These are phyloP conservation scores for Leucogyrophana mollusca DNA, from an alignment of 768 basidiomycete species.

Conservation along the genomic window DNA sequence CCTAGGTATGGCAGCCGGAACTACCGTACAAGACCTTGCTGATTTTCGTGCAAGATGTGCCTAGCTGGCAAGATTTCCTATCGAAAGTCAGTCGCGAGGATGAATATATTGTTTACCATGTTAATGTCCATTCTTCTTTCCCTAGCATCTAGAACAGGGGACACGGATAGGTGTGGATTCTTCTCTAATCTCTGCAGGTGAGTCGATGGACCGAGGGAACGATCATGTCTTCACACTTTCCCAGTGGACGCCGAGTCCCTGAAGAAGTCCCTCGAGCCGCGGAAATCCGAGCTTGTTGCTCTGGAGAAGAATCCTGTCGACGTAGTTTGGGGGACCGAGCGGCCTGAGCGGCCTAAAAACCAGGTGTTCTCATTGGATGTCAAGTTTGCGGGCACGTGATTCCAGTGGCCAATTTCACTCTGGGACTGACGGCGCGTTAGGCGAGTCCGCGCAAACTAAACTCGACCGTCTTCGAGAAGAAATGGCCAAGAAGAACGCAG, in stretches of 20 bases:
- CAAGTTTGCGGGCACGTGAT: conserved; percentile 63
- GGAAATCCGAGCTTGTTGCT: conserved; percentile 63
- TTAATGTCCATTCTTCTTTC: neutral
- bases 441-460: conserved; percentile 66
- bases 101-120: no score
- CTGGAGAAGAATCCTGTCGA: conserved; percentile 77
- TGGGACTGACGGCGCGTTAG: conserved; percentile 26
- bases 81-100: conserved; percentile 47
- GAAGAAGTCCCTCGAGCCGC: conserved; percentile 49
- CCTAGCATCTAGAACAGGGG: conserved; percentile 58
- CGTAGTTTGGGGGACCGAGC: conserved; percentile 64
- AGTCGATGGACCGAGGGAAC: no score
- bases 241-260: conserved; percentile 68
- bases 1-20: conserved; percentile 50
- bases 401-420: neutral
- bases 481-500: conserved; percentile 50
- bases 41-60: conserved; percentile 57
- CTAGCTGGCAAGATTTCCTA: conserved; percentile 88
- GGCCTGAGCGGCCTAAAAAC: conserved; percentile 69
- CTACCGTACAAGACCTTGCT: conserved; percentile 41
- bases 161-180: conserved; percentile 77
- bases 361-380: conserved; percentile 66
- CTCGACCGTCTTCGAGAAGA: conserved; percentile 64
- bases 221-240: neutral
- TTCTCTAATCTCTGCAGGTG: neutral